phyloP scores from a whole-genome alignment of 805 yeast genomes.

The Candida maris region DNA sequence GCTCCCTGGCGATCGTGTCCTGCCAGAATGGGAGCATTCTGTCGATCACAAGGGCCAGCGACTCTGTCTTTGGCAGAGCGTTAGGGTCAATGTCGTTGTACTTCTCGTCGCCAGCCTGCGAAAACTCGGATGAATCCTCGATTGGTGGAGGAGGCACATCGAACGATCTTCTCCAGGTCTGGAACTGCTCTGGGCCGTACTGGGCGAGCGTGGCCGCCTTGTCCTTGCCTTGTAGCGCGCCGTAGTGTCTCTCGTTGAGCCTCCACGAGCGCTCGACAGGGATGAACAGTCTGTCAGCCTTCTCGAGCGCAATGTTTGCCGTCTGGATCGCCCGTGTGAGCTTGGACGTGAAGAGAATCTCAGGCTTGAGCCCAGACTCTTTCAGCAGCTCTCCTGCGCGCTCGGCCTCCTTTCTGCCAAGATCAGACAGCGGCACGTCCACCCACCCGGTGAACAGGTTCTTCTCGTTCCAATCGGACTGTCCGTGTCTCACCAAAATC shows the following conservation, averaged over 20 bases:
- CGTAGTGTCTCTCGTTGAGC: slow-evolving; percentile 98
- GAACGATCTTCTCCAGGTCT: slow-evolving; percentile 95
- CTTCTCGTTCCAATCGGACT: slow-evolving; percentile 98
- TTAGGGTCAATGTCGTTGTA: slow-evolving; percentile 80
- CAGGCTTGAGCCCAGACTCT: slow-evolving; percentile 83
- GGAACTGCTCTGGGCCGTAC: slow-evolving; percentile 91
- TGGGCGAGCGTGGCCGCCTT: slow-evolving; percentile 87
- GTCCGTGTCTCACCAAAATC: slow-evolving; percentile 97
- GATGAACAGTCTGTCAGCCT: slow-evolving; percentile 85
- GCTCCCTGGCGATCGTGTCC: slow-evolving; percentile 81
- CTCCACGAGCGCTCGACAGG: slow-evolving; percentile 97
- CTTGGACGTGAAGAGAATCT: slow-evolving; percentile 84
- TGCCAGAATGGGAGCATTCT: slow-evolving; percentile 97
- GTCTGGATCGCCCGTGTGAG: slow-evolving; percentile 95
- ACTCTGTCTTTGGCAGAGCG: slow-evolving; percentile 90
- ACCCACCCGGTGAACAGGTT: slow-evolving; percentile 99
- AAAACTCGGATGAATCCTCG: slow-evolving; percentile 70
- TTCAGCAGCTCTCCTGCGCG: slow-evolving; percentile 90
- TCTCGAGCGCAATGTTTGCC: slow-evolving; percentile 87
- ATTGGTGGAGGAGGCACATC: slow-evolving; percentile 95
- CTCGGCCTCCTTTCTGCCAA: slow-evolving; percentile 86
- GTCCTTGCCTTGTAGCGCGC: slow-evolving; percentile 98
- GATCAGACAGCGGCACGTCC: slow-evolving; percentile 78
- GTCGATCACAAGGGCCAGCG: slow-evolving; percentile 90
- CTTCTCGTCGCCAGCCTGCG: slow-evolving; percentile 84